Base-by-base conservation (phyloP, 192 early-diverging fungal species). In the Allomyces macrogynus region DNA sequence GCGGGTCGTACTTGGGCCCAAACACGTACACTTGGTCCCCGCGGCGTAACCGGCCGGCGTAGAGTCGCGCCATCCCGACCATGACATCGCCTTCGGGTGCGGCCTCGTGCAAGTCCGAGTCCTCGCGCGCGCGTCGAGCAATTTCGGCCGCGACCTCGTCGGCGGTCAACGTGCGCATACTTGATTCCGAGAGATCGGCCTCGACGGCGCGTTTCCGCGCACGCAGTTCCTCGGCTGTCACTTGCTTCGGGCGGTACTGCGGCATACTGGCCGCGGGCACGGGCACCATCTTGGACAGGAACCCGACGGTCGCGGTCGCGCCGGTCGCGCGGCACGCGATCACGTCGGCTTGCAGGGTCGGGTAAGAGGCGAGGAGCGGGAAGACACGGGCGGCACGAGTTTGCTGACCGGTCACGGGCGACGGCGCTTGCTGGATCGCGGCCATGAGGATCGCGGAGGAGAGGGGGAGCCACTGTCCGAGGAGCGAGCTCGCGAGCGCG, bases 401-500 rank as follows among this genome's bases (percentile, higher is more conserved):
- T 23, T 72, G 70, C 71, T 97, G 95, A 0, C 95, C 96, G 0
- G 70, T 79, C 11, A 75, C 65, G 0, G 96, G 96, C 5, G 85
- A 87, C 4, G 96, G 96, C 22, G 97, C 71, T 64, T 93, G 81
- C 44, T 98, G 88, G 10, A 97, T 79, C 10, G 90, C 86, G 0
- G 91, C 78, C 14, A 93, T 72, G 49, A 99, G 84, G 24, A 95
- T 85, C 24, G 91, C 82, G 4, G 85, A 80, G 7, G 93, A 87
- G 61, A 99, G 78, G 3, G 97, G 93, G 1, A 99, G 79, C 97
- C 97, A 99, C 71, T 91, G 91, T 27, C 78, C 78, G 78, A 95
- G 91, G 25, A 99, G 16, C 16, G 12, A 87, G 24, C 85, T 82
- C 5, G 87, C 84, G 43, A 93, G 71, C 10, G 95, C 70, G 32